Base-by-base conservation (phyloP, 768 basidiomycete genomes). In the Suillus luteus region DNA sequence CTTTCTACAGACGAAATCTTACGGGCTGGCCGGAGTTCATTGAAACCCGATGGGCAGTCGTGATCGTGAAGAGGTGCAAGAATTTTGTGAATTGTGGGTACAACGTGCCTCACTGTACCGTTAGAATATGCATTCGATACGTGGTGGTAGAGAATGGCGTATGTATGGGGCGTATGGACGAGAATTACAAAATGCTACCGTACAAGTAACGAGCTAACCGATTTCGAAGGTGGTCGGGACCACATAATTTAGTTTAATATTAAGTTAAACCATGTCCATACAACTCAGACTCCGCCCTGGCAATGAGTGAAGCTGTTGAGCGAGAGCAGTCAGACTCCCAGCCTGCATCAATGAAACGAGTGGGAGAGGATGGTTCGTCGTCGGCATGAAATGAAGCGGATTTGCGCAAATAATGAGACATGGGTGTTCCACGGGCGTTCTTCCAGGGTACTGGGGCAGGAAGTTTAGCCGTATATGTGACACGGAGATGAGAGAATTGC, bases 1-100 rank as follows among this genome's bases (percentile, higher is more conserved):
- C 78, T 99, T 61, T 95, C 93, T 38, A 97, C 95, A 43, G 96
- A 99, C 77, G 96, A 99, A 80, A 96, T 99, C 66, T 78, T 99
- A 67, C 84, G 93, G 55, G 93, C 93, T 31, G 93, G 93, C 41
- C 89, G 93, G 63, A 93, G 90, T 75, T 94, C 92, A 59, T 79
- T 94, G 71, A 94, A 94, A 73, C 85, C 92, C 10, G 92, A 94
- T 58, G 91, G 90, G 38, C 80, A 85, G 71, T 80, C 83, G 74
- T 82, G 81, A 71, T 80, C 83, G 74, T 82, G 81, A 73, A 67
- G 66, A 72, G 55, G 49, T 58, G 22, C 38, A 57, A 24, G 31
- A 44, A 63, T 67, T 37, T 27, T 63, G 60, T 61, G 60, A 49
- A 64, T 68, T 38, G 37, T 63, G 62, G 62, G 60, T 69, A 65